Evolutionary conservation across 805 yeast species (phyloP).

Genomic region (Blastobotrys americana): DNA sequence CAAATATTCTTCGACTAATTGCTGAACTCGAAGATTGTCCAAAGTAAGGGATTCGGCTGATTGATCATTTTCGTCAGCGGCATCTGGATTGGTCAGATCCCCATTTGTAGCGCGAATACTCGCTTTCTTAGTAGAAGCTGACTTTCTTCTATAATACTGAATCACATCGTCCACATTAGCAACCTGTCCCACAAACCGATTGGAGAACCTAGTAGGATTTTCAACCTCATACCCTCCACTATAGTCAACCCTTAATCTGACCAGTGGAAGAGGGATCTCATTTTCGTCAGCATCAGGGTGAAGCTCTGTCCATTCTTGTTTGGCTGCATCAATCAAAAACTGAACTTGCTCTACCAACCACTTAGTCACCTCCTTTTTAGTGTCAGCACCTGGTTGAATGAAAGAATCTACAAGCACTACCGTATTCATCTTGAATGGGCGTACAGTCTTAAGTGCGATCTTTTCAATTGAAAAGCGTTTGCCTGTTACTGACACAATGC

Average conservation of each 20-base stretch:
- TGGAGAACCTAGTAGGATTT: constrained; percentile 81
- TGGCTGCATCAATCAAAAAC: constrained; percentile 53
- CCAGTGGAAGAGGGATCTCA: constrained; percentile 67
- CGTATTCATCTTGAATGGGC: constrained; percentile 77
- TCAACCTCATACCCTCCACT: constrained; percentile 88
- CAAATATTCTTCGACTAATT: constrained; percentile 56
- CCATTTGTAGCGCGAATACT: background rate
- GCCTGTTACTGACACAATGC: constrained; percentile 58
- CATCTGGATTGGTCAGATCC: background rate
- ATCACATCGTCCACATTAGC: constrained; percentile 89
- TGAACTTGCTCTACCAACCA: constrained; percentile 63
- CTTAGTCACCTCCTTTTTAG: constrained; percentile 51
- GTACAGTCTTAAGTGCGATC: constrained; percentile 57
- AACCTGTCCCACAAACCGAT: constrained; percentile 79
- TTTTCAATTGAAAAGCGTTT: constrained; percentile 50
- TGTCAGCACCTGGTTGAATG: constrained; percentile 41
- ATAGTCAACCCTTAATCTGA: constrained; percentile 80
- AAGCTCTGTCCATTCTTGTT: constrained; percentile 38
- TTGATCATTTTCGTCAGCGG: constrained; percentile 29
- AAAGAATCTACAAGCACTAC: constrained; percentile 50
- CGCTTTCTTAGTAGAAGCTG: constrained; percentile 13
- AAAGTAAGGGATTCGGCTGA: constrained; percentile 23
- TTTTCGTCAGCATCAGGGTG: constrained; percentile 26
- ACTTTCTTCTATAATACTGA: constrained; percentile 52
- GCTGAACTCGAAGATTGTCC: constrained; percentile 48